phyloP scores from a whole-genome alignment of 2,329 filamentous ascomycete genomes.

The Ophiostoma sp. region DNA sequence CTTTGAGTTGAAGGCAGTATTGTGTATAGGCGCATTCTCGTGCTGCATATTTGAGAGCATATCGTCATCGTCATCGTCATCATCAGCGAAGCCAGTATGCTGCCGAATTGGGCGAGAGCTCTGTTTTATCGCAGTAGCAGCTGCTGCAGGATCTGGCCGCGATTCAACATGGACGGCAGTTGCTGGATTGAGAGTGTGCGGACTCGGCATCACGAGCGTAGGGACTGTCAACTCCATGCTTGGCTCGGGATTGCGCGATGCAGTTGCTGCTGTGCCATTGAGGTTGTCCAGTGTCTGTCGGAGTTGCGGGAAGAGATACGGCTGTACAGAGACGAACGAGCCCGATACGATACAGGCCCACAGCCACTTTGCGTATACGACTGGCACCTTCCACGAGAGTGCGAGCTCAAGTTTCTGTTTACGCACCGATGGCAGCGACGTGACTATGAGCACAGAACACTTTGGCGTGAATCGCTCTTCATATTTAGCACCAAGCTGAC shows the following conservation, averaged over 20 bases:
- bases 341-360: constrained; percentile 69
- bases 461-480: constrained; percentile 68
- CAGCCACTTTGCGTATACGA: constrained; percentile 79
- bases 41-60: constrained; percentile 29
- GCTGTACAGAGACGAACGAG: constrained; percentile 41
- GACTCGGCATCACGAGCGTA: constrained; percentile 22
- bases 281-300: constrained; percentile 31
- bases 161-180: neutral
- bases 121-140: neutral
- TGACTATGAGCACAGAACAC: constrained; percentile 74
- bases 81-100: neutral
- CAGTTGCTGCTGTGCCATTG: constrained; percentile 16
- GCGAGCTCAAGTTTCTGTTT: constrained; percentile 77
- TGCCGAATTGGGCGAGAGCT: neutral
- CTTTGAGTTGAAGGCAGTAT: constrained; percentile 26
- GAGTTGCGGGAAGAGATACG: constrained; percentile 47
- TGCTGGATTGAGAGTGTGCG: constrained; percentile 9
- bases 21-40: constrained; percentile 37
- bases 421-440: constrained; percentile 51
- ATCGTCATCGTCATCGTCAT: constrained; percentile 11
- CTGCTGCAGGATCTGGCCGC: neutral
- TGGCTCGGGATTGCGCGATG: constrained; percentile 22
- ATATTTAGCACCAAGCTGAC: constrained; percentile 73
- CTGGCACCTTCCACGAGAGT: constrained; percentile 66
- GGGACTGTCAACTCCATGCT: constrained; percentile 22